These are phyloP conservation scores for Globisporangium recalcitrans DNA, from an alignment of 352 stramenopile genomes.

Conservation along the genomic window DNA sequence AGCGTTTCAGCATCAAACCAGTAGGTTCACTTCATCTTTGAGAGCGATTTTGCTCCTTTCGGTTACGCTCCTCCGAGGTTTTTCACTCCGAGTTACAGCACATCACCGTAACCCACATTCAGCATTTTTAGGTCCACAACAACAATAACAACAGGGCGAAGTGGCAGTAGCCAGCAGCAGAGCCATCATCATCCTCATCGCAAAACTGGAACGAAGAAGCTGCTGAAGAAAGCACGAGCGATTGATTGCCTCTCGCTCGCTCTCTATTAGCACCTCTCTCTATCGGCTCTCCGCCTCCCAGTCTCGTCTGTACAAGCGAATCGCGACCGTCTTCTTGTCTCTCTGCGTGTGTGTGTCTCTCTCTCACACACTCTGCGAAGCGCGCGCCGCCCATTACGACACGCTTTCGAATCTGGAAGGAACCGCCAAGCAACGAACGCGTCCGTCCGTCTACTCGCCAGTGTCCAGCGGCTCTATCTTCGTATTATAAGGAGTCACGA, in stretches of 20 bases:
- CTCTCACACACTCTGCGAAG: not conserved
- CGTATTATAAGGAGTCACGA: not conserved
- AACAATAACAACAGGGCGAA: not conserved
- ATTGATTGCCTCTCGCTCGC: not conserved
- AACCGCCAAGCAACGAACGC: not conserved
- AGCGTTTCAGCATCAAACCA: not conserved
- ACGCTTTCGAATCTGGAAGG: slow-evolving; percentile 3
- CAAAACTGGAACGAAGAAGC: slow-evolving; percentile 1
- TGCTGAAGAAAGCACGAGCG: not conserved
- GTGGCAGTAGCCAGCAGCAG: not conserved
- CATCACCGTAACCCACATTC: not conserved
- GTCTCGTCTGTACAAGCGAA: not conserved
- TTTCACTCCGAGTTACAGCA: not conserved
- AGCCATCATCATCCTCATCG: not conserved
- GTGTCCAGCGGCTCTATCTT: not conserved
- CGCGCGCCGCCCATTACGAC: not conserved
- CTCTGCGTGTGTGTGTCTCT: too few species aligned
- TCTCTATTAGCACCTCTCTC: not conserved
- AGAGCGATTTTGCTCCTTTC: too few species aligned
- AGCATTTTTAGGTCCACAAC: slow-evolving; percentile 1
- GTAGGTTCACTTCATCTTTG: not conserved
- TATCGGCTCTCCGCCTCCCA: not conserved
- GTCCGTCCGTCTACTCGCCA: not conserved
- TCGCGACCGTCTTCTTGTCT: not conserved
- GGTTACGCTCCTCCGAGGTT: not conserved